Percentiles rank a stretch among this genome's conserved stretches.
Conservation (phyloP, 176 grass and related monocot species). For the maize (Zea mays) region Zm-B73-REFERENCE-NAM-5.0 NC_050104.1:99584001-99584500, state of each 20-base stretch:
- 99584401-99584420: slow-evolving; percentile 90
- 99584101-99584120: slow-evolving; percentile 94
- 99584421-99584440: slow-evolving; percentile 28
- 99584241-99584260: neutral
- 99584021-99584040: slow-evolving; percentile 75
- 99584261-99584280: slow-evolving; percentile 63
- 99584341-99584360: slow-evolving; percentile 95
- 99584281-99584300: slow-evolving; percentile 75
- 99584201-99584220: neutral
- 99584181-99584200: slow-evolving; percentile 13
- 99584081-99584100: slow-evolving; percentile 94
- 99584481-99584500: neutral
- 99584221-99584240: slow-evolving; percentile 7
- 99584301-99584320: slow-evolving; percentile 72
- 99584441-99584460: slow-evolving; percentile 16
- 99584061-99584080: slow-evolving; percentile 76
- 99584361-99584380: slow-evolving; percentile 91
- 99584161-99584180: slow-evolving; percentile 10
- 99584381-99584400: slow-evolving; percentile 94
- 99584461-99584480: neutral
- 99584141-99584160: slow-evolving; percentile 33
- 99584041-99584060: slow-evolving; percentile 91
- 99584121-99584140: slow-evolving; percentile 95
- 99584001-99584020: slow-evolving; percentile 95
- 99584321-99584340: slow-evolving; percentile 80